Evolutionary conservation across 2,329 filamentous ascomycete genomes (phyloP).

Genomic region (Phialemonium atrogriseum): DNA sequence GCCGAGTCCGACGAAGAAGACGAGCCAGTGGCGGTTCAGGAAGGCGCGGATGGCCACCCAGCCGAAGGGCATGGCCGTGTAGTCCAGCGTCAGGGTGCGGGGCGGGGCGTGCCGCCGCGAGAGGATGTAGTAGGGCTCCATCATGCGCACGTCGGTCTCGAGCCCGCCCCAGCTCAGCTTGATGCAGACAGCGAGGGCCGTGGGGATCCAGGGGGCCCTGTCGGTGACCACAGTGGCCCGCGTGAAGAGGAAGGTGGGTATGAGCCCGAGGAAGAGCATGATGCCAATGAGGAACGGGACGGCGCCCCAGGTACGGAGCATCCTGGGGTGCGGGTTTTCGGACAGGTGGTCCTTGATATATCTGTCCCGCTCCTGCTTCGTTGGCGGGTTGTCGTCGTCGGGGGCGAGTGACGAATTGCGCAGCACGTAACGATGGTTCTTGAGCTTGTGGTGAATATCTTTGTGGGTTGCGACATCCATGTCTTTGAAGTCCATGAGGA

Average conservation of each 20-base stretch:
- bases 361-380: conserved; percentile 33
- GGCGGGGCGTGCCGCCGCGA: conserved; percentile 57
- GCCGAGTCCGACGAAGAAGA: conserved; percentile 62
- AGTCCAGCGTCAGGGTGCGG: conserved; percentile 61
- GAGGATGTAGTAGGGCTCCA: conserved; percentile 67
- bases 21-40: conserved; percentile 54
- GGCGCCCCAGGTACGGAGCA: conserved; percentile 53
- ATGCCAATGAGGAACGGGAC: conserved; percentile 54
- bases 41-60: conserved; percentile 55
- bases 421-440: conserved; percentile 57
- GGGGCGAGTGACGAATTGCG: conserved; percentile 64
- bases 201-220: conserved; percentile 57
- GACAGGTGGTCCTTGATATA: conserved; percentile 41
- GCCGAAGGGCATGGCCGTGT: conserved; percentile 62
- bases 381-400: conserved; percentile 40
- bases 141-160: conserved; percentile 62
- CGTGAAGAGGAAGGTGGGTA: conserved; percentile 57
- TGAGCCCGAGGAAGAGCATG: conserved; percentile 44
- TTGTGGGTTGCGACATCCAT: conserved; percentile 59
- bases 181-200: conserved; percentile 55
- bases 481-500: conserved; percentile 65
- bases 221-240: conserved; percentile 46
- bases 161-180: conserved; percentile 62
- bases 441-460: conserved; percentile 61
- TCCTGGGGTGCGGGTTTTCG: conserved; percentile 59